phyloP scores from a whole-genome alignment of 139 green algal genomes.

The Haematococcus lacustris region DNA sequence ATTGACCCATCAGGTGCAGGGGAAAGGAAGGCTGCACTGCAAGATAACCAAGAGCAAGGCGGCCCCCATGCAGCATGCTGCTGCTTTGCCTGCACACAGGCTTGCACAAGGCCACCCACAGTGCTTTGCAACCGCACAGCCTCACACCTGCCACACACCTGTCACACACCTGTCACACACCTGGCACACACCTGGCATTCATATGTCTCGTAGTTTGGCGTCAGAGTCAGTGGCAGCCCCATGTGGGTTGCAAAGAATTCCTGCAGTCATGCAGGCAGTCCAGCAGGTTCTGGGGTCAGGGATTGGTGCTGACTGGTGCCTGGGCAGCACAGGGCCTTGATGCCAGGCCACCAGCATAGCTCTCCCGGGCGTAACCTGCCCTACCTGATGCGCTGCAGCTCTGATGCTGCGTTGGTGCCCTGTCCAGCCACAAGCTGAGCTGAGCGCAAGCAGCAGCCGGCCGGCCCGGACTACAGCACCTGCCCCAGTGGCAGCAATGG shows the following conservation, averaged over 20 bases:
- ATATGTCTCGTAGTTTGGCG: slow-evolving; percentile 86
- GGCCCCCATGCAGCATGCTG: too few species aligned
- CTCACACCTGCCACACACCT: too few species aligned
- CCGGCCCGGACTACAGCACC: too few species aligned
- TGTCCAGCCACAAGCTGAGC: neutral
- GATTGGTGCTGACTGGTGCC: neutral
- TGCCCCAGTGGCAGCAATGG: too few species aligned
- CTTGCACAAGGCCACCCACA: too few species aligned
- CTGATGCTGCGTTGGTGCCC: neutral
- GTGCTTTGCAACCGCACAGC: too few species aligned
- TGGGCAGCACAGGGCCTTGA: neutral
- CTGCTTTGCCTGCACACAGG: too few species aligned
- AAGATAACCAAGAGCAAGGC: too few species aligned
- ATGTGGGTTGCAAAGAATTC: slow-evolving; percentile 84
- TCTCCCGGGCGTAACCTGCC: neutral
- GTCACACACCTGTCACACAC: too few species aligned
- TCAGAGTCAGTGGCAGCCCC: slow-evolving; percentile 80
- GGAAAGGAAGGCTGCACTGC: too few species aligned
- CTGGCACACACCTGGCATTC: slow-evolving; percentile 84
- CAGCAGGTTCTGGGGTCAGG: neutral
- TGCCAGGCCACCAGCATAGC: neutral
- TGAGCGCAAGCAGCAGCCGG: neutral
- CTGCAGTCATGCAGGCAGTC: slow-evolving; percentile 18
- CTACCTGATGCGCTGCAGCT: too few species aligned
- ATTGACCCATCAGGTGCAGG: too few species aligned